A percentile compares a stretch with the other conserved stretches of the same genome.
These are phyloP conservation scores for Colletotrichum viniferum DNA, from an alignment of 2,329 filamentous ascomycete genomes.

Conservation along the genomic window DNA sequence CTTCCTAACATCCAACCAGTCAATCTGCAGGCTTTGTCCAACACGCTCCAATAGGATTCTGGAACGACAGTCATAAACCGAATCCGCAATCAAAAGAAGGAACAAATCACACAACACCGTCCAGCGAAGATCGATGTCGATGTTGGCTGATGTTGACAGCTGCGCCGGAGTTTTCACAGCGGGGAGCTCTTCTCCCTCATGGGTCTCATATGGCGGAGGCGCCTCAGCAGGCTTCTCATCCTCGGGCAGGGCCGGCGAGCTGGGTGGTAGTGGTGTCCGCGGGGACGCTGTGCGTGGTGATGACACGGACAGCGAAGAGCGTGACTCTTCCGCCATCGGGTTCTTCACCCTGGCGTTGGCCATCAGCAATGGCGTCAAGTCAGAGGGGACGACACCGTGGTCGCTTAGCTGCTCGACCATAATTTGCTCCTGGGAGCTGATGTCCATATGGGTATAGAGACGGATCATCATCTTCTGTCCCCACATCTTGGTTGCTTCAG, in stretches of 20 bases:
- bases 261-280: conserved; percentile 16
- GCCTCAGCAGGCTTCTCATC: conserved; percentile 54
- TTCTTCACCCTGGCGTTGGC: conserved; percentile 93
- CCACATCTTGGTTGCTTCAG: conserved; percentile 92
- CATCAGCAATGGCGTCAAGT: conserved; percentile 87
- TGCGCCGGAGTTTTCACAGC: conserved; percentile 84
- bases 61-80: conserved; percentile 88
- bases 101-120: conserved; percentile 97
- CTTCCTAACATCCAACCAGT: conserved; percentile 91
- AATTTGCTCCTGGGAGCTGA: conserved; percentile 86
- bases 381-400: conserved; percentile 84
- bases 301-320: not conserved
- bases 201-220: conserved; percentile 65
- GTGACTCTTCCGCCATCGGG: conserved; percentile 69
- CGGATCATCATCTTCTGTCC: conserved; percentile 98
- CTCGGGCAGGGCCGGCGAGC: conserved; percentile 28
- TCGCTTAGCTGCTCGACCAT: conserved; percentile 98
- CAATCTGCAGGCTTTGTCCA: conserved; percentile 78
- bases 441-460: conserved; percentile 95
- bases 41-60: conserved; percentile 83
- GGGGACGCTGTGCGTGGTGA: not conserved
- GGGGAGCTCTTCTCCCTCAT: conserved; percentile 73
- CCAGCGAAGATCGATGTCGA: conserved; percentile 97
- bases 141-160: conserved; percentile 78
- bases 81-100: conserved; percentile 94